These are phyloP conservation scores for Laetiporus sulphureus DNA, from an alignment of 1,284 basidiomycete genomes.

Conservation along the genomic window DNA sequence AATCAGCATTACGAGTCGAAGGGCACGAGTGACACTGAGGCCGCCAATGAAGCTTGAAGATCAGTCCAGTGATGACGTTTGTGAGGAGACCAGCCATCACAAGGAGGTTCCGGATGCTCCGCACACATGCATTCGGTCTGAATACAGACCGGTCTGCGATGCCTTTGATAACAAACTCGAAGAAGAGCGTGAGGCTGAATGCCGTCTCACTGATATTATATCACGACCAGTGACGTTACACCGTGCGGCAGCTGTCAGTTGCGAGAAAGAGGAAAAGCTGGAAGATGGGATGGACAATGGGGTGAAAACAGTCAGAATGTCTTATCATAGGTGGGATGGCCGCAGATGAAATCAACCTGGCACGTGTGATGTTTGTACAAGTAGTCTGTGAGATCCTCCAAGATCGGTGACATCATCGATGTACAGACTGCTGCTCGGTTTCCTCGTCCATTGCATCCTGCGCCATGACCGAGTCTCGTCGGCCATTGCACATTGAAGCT, in stretches of 20 bases:
- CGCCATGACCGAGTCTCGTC: no score
- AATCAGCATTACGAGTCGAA: slow-evolving; percentile 88
- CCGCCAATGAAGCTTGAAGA: slow-evolving; percentile 81
- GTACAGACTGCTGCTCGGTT: no score
- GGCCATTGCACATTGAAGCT: no score
- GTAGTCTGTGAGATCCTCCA: slow-evolving; percentile 56
- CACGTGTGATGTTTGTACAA: slow-evolving; percentile 72
- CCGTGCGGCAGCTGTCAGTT: slow-evolving; percentile 66
- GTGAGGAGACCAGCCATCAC: slow-evolving; percentile 80
- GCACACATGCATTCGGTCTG: slow-evolving; percentile 91
- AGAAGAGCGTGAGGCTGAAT: slow-evolving; percentile 72
- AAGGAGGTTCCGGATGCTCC: slow-evolving; percentile 88
- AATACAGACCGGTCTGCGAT: slow-evolving; percentile 91
- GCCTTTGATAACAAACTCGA: slow-evolving; percentile 89
- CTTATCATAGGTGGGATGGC: slow-evolving; percentile 88
- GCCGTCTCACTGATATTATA: slow-evolving; percentile 80
- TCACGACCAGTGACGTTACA: slow-evolving; percentile 67
- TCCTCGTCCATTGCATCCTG: no score
- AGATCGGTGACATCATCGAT: no score
- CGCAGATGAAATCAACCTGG: slow-evolving; percentile 83
- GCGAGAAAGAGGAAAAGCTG: slow-evolving; percentile 71
- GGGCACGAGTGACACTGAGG: slow-evolving; percentile 84
- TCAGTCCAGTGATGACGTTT: slow-evolving; percentile 76
- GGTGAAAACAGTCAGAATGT: slow-evolving; percentile 87
- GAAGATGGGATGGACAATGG: slow-evolving; percentile 66